Evolutionary conservation across 441 rosid genomes (phyloP).

Genomic region (Gossypium lobatum): DNA sequence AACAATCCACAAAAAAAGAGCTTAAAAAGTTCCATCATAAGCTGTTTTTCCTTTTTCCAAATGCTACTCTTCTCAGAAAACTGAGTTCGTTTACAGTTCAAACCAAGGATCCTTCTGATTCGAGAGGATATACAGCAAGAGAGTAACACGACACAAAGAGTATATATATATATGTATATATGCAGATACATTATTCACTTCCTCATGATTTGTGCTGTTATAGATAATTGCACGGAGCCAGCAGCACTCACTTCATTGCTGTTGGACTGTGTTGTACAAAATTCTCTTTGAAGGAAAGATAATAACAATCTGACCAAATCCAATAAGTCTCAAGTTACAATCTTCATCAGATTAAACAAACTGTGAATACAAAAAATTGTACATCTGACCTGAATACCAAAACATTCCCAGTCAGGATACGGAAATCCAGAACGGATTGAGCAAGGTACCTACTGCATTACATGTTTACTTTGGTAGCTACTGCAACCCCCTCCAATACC

Average conservation of each 20-base stretch:
- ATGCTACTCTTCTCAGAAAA: background rate
- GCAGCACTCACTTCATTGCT: background rate
- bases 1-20: background rate
- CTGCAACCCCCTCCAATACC: background rate
- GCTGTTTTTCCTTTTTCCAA: background rate
- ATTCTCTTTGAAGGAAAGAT: background rate
- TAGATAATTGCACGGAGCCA: background rate
- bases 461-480: background rate
- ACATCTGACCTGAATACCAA: constrained; percentile 1
- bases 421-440: background rate
- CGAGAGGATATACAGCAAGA: background rate
- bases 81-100: background rate
- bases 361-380: background rate
- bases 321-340: background rate
- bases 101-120: background rate
- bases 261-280: background rate
- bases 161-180: background rate
- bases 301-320: background rate
- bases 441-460: background rate
- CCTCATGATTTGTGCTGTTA: background rate
- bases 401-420: background rate
- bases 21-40: constrained; percentile 3
- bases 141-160: background rate
- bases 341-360: background rate
- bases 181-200: background rate